phyloP scores from a whole-genome alignment of 2,329 filamentous ascomycete species.

The Cytospora schulzeri region DNA sequence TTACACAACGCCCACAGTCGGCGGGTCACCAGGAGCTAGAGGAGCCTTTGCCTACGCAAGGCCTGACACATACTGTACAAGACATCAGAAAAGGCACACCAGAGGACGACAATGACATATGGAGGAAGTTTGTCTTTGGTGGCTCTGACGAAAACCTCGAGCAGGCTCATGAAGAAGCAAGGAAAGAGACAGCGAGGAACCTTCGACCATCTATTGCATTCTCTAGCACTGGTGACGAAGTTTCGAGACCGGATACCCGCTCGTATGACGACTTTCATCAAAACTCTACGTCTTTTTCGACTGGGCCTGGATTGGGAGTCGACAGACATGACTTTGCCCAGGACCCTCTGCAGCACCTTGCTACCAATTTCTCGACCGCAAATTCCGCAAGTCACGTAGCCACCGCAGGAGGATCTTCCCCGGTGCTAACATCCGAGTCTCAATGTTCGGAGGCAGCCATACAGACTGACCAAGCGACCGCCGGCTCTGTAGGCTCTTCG shows the following conservation, averaged over 20 bases:
- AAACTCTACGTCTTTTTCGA: not conserved
- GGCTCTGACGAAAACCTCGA: conserved; percentile 25
- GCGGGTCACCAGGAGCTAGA: not conserved
- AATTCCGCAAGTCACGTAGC: conserved; percentile 25
- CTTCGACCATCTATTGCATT: conserved; percentile 27
- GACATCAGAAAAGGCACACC: not conserved
- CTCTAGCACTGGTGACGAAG: conserved; percentile 1
- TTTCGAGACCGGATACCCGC: conserved; percentile 7
- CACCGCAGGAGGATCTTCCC: conserved; percentile 3
- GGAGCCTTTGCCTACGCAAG: not conserved
- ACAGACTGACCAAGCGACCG: conserved; percentile 18
- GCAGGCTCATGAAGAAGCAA: conserved; percentile 30
- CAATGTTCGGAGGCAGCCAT: not conserved
- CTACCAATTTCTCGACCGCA: not conserved
- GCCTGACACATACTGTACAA: conserved; percentile 21
- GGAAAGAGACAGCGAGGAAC: conserved; percentile 28
- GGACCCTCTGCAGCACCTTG: not conserved
- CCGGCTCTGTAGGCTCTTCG: conserved; percentile 2
- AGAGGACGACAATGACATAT: conserved; percentile 30
- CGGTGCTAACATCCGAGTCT: not conserved
- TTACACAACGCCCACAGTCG: too few species aligned
- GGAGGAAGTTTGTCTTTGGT: conserved; percentile 35
- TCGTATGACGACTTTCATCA: conserved; percentile 24
- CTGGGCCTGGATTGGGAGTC: not conserved
- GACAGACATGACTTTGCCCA: conserved; percentile 4